These are phyloP conservation scores for Talaromyces ruber DNA, from an alignment of 495 filamentous ascomycete species.

Conservation along the genomic window DNA sequence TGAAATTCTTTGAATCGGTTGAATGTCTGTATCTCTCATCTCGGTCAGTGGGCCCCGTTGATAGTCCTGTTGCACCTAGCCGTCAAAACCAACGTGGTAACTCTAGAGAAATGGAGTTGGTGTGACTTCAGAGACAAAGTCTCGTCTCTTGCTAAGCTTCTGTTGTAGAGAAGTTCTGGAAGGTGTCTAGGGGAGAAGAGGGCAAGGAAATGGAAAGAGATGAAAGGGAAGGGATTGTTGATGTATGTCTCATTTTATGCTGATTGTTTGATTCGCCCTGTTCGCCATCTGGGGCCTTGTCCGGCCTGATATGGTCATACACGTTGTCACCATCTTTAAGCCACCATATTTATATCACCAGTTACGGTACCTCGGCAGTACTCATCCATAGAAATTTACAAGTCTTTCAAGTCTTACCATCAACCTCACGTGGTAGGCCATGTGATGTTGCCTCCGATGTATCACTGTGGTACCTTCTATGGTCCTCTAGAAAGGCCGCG, in stretches of 20 bases:
- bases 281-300: neutral
- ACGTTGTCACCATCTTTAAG: neutral
- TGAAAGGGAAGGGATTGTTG: neutral
- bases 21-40: neutral
- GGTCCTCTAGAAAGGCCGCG: neutral
- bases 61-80: neutral
- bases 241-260: neutral
- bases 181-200: neutral
- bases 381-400: neutral
- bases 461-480: neutral
- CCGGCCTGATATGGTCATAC: neutral
- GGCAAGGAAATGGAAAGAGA: neutral
- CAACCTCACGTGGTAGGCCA: neutral
- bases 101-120: neutral
- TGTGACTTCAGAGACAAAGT: neutral
- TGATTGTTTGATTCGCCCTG: neutral
- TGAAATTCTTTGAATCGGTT: neutral
- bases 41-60: neutral
- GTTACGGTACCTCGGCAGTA: neutral
- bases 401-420: neutral
- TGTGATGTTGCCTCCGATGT: neutral
- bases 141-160: neutral
- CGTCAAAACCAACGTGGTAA: neutral
- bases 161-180: neutral
- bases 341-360: neutral